Evolutionary conservation across 805 yeast genomes (phyloP).

Genomic region (Metschnikowia reukaufii): DNA sequence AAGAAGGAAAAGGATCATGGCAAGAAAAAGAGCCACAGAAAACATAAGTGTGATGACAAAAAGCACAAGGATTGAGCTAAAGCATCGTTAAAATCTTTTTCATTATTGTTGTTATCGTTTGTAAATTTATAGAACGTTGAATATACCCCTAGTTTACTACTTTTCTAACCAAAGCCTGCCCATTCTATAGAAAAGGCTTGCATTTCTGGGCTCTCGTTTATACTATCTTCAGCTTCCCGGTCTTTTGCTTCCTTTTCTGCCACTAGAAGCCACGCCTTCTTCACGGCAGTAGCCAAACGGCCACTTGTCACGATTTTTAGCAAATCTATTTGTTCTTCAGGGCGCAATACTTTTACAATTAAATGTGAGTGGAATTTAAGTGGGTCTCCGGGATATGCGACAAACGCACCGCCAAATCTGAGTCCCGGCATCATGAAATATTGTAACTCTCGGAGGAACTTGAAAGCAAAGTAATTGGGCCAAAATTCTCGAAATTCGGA

Average conservation of each 20-base stretch:
- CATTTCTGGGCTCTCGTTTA: conserved; percentile 14
- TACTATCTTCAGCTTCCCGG: conserved; percentile 15
- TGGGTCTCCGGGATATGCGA: conserved; percentile 96
- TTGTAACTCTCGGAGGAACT: conserved; percentile 42
- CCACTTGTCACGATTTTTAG: conserved; percentile 77
- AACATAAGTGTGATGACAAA: not conserved
- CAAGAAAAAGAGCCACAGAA: not conserved
- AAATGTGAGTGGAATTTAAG: conserved; percentile 85
- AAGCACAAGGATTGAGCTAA: not conserved
- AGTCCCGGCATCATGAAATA: conserved; percentile 78
- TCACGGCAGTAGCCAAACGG: conserved; percentile 87
- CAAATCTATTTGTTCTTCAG: conserved; percentile 45
- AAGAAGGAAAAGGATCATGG: not conserved
- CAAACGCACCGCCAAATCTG: conserved; percentile 84
- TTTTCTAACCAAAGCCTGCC: conserved; percentile 85
- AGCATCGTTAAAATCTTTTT: too few species aligned
- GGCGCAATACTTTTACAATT: conserved; percentile 52
- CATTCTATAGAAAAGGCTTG: conserved; percentile 79
- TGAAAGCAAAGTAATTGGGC: conserved; percentile 28
- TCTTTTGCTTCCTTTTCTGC: conserved; percentile 27
- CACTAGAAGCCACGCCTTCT: conserved; percentile 72
- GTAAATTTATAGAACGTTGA: too few species aligned
- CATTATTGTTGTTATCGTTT: not conserved
- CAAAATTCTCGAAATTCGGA: conserved; percentile 5
- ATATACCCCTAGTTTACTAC: not conserved